Evolutionary conservation across 148 eudicot genomes (phyloP), one percentile per base, ranked within the genome.

Genomic region (Chenopodium formosanum): DNA sequence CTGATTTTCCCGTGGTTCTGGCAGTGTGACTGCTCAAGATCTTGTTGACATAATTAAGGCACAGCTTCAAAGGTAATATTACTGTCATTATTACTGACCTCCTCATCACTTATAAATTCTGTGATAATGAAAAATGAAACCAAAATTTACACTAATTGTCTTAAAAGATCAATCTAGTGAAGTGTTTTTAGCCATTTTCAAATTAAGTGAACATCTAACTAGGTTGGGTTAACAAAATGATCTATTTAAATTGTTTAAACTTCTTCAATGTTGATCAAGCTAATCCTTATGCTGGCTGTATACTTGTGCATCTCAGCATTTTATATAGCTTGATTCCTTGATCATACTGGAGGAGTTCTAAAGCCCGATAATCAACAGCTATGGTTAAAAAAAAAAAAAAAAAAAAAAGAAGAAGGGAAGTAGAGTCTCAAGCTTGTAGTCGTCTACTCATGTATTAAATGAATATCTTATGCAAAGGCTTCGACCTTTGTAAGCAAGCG

Each of bases 21-120:
- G 58, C 91, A 94, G 98, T 86, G 98, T 95, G 79, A 95, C 97
- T 70, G 91, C 94, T 81, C 98, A 95, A 89, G 99, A 95, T 89
- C 90, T 95, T 71, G 99, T 95, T 70, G 99, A 95, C 86, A 90
- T 95, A 50, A 94, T 95, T 83, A 95, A 94, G 86, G 97, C 94
- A 79, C 99, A 95, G 71, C 92, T 95, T 78, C 98, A 95, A 73
- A 92, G 99, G 99, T 95, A 89, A 32, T 31, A 32, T 84, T 79
- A 74, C 83, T 10, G 34, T 71, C 56, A 80, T 70, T 17, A 29
- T 62, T 12, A 20, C 75, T 9, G 56, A 29, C 60, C 34, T 74
- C 64, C 56, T 69, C 11, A 11, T 76, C 13, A n/a, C 31, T 29
- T 23, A 40, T 32, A 1, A 4, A 62, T n/a, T 66, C 22, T 34